Percentiles rank a stretch among this genome's conserved stretches.
Conservation (phyloP, 2,329 filamentous ascomycete genomes). For the Dactylonectria macrodidyma region DNA sequence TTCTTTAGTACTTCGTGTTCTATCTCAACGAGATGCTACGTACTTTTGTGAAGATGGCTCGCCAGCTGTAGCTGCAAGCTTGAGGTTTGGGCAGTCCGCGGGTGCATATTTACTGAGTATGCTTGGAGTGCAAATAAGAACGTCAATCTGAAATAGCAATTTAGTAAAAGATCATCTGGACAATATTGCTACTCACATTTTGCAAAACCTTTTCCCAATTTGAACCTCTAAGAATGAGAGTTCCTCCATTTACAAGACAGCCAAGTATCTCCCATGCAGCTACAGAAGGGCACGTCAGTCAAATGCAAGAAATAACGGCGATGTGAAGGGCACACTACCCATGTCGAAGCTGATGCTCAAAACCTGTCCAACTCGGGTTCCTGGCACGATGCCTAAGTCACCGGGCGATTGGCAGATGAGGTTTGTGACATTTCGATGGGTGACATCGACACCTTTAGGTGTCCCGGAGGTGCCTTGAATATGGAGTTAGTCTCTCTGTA, state of each 20-base stretch:
- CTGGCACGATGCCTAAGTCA: constrained; percentile 63
- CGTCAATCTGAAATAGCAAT: constrained; percentile 59
- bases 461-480: constrained; percentile 67
- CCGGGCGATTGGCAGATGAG: constrained; percentile 65
- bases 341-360: constrained; percentile 74
- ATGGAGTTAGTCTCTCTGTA: neutral
- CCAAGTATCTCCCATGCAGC: constrained; percentile 73
- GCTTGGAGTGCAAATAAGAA: constrained; percentile 69
- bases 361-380: constrained; percentile 68
- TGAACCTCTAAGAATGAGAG: constrained; percentile 65
- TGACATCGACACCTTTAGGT: constrained; percentile 72
- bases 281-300: constrained; percentile 40
- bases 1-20: neutral
- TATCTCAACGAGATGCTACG: constrained; percentile 1
- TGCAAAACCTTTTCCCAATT: constrained; percentile 63
- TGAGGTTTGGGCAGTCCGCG: constrained; percentile 64
- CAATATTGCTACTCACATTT: constrained; percentile 52
- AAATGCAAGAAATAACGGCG: neutral
- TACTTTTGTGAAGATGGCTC: constrained; percentile 65
- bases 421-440: constrained; percentile 70
- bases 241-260: constrained; percentile 70
- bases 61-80: constrained; percentile 66
- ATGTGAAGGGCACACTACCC: constrained; percentile 58
- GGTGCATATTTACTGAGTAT: constrained; percentile 66
- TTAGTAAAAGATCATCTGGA: neutral